Evolutionary conservation across 495 filamentous ascomycete species (phyloP), one percentile per base, ranked within the genome.

Genomic region (Penicillium diatomitis): DNA sequence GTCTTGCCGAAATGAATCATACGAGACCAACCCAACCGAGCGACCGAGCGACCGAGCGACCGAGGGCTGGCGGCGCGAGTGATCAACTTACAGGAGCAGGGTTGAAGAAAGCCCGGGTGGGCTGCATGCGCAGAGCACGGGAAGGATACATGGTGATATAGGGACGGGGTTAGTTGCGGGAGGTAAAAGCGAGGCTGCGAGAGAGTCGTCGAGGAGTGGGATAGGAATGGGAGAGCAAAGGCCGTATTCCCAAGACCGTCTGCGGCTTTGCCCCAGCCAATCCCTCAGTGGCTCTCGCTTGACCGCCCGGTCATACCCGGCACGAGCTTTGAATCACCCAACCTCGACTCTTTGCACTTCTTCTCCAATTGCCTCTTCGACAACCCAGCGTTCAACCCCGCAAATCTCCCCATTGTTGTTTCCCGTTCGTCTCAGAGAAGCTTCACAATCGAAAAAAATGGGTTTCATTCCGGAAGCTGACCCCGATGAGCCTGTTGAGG

Each of bases 401-500:
- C 39, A 39, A 39, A 38, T 10, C 9, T 31, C 54, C 28, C 55
- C 41, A 54, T 58, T 46, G 33, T 50, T 53, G 29, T 32, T 52
- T 36, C 33, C 38, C 51, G 49, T 56, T 50, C 44, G 41, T 56
- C 55, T 53, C 46, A 41, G 39, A 38, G 57, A 63, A 64, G 45
- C 53, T 61, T 56, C 55, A 53, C 50, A 48, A 58, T 55, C 20
- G 20, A 56, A 50, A 63, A 73, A 69, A 63, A 75, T 75, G 72
- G 68, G 70, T 72, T 67, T 64, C 46, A 73, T 75, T 68, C 70
- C 70, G 57, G 63, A 96, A 88, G 86, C 83, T 61, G 92, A 96
- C 77, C 87, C 89, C 55, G 82, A 83, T 53, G 86, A 96, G 65
- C 85, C 85, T 69, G 82, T 87, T 45, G 72, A 70, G 71, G 96